Evolutionary conservation across 2,329 filamentous ascomycete species (phyloP), one percentile per base, ranked within the genome.

Genomic region (Aureobasidium zeae): DNA sequence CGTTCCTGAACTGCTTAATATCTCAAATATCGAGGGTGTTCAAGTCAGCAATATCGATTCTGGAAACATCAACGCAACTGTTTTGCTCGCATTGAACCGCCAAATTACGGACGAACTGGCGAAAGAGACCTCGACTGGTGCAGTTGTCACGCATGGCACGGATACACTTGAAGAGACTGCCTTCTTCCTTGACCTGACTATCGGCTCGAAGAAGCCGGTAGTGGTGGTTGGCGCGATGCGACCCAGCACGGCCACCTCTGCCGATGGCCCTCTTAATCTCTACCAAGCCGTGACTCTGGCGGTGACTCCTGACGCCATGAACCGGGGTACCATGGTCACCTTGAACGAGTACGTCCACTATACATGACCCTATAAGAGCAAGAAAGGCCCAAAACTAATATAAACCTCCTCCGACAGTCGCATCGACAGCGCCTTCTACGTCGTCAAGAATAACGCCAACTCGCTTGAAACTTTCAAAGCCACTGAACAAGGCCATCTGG

Each of bases 91-190:
- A 19, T 53, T 78, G 25, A 64, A 68, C 5, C 62, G 69, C 17
- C 59, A 63, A 44, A 69, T 77, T 41, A 70, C 73, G 44, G 52
- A 53, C 10, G 70, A 72, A 44, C 62, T 77, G 3, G 65, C 68
- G 19, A 64, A 64, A 46, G 54, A 57, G 0, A 60, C 63, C 1
- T 57, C 68, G 28, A 52, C 57, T 8, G 59, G 75, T 25, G 73
- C 71, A 5, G 73, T 80, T 5, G 62, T 82, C 42, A 80, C 77
- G 0, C 77, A 81, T 52, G 77, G 78, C 35, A 81, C 78, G 7
- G 78, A 82, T 52, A 79, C 74, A 0, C 64, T 81, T 1, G 77
- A 80, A 52, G 77, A 81, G 57, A 72, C 73, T 0, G 73, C 76
- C 7, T 79, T 80, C 62, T 79, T 79, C 62, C 61, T 81, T 7